A percentile compares a stretch with the other conserved stretches of the same genome.
Evolutionary conservation across 345 rosid genomes (phyloP).

Genomic region (Eucalyptus microcorys): DNA sequence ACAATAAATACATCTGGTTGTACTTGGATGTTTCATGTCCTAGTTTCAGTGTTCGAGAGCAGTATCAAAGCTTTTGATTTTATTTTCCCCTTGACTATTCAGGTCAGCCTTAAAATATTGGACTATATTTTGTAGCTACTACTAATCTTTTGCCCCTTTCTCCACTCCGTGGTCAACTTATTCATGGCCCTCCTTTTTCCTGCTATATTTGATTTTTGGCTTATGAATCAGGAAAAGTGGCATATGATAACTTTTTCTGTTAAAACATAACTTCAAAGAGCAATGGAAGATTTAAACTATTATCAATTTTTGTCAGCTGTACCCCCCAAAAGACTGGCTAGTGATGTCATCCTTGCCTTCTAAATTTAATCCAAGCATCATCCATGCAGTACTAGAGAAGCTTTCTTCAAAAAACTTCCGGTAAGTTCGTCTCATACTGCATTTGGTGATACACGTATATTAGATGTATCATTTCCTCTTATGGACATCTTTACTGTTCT

Average conservation of each 20-base stretch:
- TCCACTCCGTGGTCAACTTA: neutral
- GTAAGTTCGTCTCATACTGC: slow-evolving; percentile 15
- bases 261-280: neutral
- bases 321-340: slow-evolving; percentile 72
- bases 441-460: neutral
- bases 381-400: slow-evolving; percentile 40
- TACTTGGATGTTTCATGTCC: neutral
- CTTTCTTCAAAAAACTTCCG: slow-evolving; percentile 56
- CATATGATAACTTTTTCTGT: neutral
- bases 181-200: neutral
- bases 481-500: neutral
- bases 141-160: neutral
- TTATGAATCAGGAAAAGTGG: neutral
- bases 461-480: neutral
- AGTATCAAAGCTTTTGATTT: neutral
- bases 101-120: neutral
- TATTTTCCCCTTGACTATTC: neutral
- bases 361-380: slow-evolving; percentile 37
- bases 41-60: neutral
- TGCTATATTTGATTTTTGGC: neutral
- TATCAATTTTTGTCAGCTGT: slow-evolving; percentile 22
- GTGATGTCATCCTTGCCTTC: slow-evolving; percentile 62
- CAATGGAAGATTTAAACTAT: neutral
- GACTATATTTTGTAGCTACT: neutral
- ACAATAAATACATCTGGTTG: neutral